Evolutionary conservation across 2,329 filamentous ascomycete genomes (phyloP), one percentile per base, ranked within the genome.

Genomic region (Rosellinia necatrix): DNA sequence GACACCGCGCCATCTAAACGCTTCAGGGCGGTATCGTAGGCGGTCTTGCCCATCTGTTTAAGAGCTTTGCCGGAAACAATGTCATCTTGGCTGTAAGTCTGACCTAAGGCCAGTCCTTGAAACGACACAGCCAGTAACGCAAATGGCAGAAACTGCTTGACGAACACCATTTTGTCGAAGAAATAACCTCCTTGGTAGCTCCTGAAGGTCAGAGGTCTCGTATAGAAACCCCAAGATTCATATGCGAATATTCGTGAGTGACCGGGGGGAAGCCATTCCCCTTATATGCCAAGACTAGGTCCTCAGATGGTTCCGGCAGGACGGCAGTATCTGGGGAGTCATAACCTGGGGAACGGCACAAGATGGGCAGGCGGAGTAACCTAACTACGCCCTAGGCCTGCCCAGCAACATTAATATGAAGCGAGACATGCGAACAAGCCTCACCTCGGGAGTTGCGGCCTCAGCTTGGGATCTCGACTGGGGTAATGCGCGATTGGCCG

Each of bases 51-150:
- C 15, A 69, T 56, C 21, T 66, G 40, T 25, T 64, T 44, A 44
- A 70, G 44, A 4, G 61, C 67, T 43, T 68, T 68, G 3, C 68
- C 68, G 8, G 67, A 68, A 55, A 62, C 53, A 56, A 70, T 66
- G 17, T 70, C 67, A 29, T 53, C 62, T 49, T 68, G 66, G 44
- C 64, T 63, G 37, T 59, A 64, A 35, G 65, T 64, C 43, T 58
- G 58, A 19, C 61, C 62, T 12, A 62, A 40, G 17, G 52, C 63
- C 6, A 65, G 41, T 50, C 65, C 65, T 48, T 58, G 63, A 32
- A 67, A 53, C 60, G 63, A 64, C 37, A 58, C 61, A 32, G 59
- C 63, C 38, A 64, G 43, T 34, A 66, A 46, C 25, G 60, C 60
- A 24, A 62, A 54, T 44, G 58, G 52, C 48, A 66, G 34, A 34